These are phyloP conservation scores for Madurella mycetomatis DNA, from an alignment of 2,329 filamentous ascomycete genomes.

Conservation along the genomic window DNA sequence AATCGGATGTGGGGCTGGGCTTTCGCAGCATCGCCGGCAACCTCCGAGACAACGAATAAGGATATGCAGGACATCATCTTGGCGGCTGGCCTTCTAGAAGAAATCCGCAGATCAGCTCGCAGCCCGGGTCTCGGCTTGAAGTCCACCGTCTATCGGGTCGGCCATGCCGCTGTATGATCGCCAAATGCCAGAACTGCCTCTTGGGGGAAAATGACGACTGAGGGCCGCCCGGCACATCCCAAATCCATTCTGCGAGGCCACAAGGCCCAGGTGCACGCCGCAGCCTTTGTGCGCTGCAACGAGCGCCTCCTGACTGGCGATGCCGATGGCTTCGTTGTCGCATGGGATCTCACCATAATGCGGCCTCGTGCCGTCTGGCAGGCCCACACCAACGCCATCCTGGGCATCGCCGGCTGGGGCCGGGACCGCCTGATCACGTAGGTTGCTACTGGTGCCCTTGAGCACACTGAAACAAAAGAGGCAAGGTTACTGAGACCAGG, in stretches of 20 bases:
- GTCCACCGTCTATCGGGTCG: too few species aligned
- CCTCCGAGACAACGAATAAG: too few species aligned
- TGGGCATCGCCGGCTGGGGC: conserved; percentile 70
- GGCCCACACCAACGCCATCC: conserved; percentile 71
- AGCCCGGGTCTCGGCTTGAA: too few species aligned
- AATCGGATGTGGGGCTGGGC: too few species aligned
- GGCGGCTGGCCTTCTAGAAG: too few species aligned
- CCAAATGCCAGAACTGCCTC: too few species aligned
- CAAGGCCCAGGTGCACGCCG: conserved; percentile 70
- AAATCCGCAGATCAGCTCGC: too few species aligned
- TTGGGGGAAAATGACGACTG: conserved; percentile 23
- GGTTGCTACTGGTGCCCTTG: conserved; percentile 30
- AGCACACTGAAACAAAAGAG: background rate
- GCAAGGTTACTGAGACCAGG: background rate
- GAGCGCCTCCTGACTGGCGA: conserved; percentile 79
- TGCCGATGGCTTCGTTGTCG: conserved; percentile 79
- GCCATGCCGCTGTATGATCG: too few species aligned
- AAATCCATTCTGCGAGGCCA: conserved; percentile 78
- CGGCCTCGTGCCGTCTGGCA: conserved; percentile 80
- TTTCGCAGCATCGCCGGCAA: too few species aligned
- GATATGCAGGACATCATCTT: too few species aligned
- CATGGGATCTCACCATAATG: conserved; percentile 82
- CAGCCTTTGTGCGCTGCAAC: conserved; percentile 69
- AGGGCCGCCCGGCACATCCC: conserved; percentile 38
- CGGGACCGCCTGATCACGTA: conserved; percentile 77